Conservation (phyloP, 2,329 filamentous ascomycete species). For the Trichoderma simmonsii region DNA sequence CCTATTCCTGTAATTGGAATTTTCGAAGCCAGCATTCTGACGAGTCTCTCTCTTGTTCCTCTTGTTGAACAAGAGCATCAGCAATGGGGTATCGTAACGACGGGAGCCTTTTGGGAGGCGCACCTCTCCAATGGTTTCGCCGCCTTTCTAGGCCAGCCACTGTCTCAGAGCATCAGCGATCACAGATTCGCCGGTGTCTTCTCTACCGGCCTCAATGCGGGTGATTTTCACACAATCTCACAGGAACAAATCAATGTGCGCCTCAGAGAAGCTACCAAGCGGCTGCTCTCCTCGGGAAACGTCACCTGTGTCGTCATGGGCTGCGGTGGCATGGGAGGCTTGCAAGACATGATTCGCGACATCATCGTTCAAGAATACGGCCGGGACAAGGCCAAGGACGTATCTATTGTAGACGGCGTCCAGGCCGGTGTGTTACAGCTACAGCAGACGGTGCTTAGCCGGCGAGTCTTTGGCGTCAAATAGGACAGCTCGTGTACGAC, state of each 20-base stretch:
- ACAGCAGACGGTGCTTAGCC: conserved; percentile 50
- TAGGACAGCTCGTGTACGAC: background rate
- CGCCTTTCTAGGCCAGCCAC: conserved; percentile 55
- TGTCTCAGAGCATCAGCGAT: background rate
- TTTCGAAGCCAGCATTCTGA: conserved; percentile 76
- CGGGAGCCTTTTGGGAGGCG: conserved; percentile 77
- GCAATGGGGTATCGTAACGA: conserved; percentile 82
- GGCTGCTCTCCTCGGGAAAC: conserved; percentile 54
- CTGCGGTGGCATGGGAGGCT: conserved; percentile 86
- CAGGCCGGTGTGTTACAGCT: conserved; percentile 64
- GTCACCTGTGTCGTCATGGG: conserved; percentile 75
- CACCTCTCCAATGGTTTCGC: conserved; percentile 66
- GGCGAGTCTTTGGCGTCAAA: conserved; percentile 34
- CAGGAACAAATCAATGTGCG: conserved; percentile 60
- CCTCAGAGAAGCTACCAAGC: conserved; percentile 67
- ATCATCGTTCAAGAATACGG: conserved; percentile 57
- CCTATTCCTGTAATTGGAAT: conserved; percentile 57
- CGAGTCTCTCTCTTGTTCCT: conserved; percentile 52
- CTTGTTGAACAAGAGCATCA: conserved; percentile 34
- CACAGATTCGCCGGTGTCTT: conserved; percentile 72
- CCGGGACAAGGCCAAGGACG: conserved; percentile 10
- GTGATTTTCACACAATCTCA: conserved; percentile 71
- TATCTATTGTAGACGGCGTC: conserved; percentile 74
- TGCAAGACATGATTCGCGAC: conserved; percentile 71
- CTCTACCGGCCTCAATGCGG: conserved; percentile 76